Evolutionary conservation across 75 land plant genomes (phyloP).

Genomic region (Azolla pinnata): DNA sequence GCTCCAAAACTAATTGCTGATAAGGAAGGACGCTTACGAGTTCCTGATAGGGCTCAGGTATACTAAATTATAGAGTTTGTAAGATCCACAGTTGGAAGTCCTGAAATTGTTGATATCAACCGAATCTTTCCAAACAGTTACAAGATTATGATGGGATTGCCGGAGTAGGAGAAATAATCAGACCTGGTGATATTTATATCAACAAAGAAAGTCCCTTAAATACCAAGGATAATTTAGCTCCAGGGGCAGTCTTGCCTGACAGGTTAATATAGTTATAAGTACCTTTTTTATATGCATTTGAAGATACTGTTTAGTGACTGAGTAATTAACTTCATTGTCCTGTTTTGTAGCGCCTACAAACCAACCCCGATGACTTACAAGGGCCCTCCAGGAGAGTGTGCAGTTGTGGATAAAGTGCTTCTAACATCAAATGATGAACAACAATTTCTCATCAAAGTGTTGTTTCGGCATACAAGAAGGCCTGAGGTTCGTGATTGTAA

Average conservation of each 20-base stretch:
- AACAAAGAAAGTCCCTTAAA: slow-evolving; percentile 71
- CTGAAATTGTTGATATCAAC: slow-evolving; percentile 3
- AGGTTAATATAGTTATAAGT: too few species aligned
- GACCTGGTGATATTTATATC: slow-evolving; percentile 59
- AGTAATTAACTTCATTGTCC: too few species aligned
- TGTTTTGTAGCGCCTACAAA: slow-evolving; percentile 49
- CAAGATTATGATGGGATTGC: slow-evolving; percentile 94
- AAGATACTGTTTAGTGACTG: too few species aligned
- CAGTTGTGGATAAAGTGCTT: slow-evolving; percentile 76
- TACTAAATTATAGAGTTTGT: too few species aligned
- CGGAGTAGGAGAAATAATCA: slow-evolving; percentile 83
- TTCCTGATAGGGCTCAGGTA: slow-evolving; percentile 27
- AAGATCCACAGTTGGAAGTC: too few species aligned
- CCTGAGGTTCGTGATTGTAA: slow-evolving; percentile 57
- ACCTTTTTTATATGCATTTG: too few species aligned
- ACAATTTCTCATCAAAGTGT: slow-evolving; percentile 53
- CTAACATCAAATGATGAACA: slow-evolving; percentile 47
- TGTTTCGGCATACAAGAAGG: slow-evolving; percentile 79
- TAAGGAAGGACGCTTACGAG: slow-evolving; percentile 29
- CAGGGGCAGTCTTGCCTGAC: slow-evolving; percentile 39
- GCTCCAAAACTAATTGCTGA: slow-evolving; percentile 27
- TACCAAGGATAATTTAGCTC: slow-evolving; percentile 20
- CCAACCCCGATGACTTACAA: slow-evolving; percentile 48
- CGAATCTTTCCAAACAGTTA: slow-evolving; percentile 27
- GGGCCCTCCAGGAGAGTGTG: slow-evolving; percentile 63